phyloP scores from a whole-genome alignment of 2,329 filamentous ascomycete species.

The Pestalotiopsis sp. region DNA sequence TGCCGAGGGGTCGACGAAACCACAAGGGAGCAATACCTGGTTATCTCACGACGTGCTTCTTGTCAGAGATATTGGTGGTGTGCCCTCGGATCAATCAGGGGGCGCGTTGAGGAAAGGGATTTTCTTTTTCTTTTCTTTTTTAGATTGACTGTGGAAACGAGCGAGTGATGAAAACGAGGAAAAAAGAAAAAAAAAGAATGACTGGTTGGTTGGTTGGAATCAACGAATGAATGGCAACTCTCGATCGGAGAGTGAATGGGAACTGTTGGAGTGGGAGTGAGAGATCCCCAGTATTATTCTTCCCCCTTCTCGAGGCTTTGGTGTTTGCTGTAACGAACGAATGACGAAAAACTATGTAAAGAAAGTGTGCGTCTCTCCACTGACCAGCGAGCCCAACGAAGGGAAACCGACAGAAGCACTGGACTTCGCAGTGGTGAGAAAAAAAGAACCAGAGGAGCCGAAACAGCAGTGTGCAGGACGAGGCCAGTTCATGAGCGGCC shows the following conservation, averaged over 20 bases:
- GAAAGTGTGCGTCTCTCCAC: conserved; percentile 3
- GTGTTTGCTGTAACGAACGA: not conserved
- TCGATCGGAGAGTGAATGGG: conserved; percentile 13
- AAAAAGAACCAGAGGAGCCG: not conserved
- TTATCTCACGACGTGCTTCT: conserved; percentile 20
- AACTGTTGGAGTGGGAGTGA: conserved; percentile 14
- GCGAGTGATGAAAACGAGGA: conserved; percentile 20
- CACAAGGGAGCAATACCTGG: conserved; percentile 18
- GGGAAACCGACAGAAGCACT: not conserved
- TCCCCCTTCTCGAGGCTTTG: not conserved
- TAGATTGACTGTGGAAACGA: conserved; percentile 22
- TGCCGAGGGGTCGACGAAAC: conserved; percentile 12
- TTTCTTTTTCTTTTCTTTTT: not conserved
- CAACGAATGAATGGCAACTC: not conserved
- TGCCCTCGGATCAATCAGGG: conserved; percentile 30
- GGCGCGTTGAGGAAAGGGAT: conserved; percentile 13
- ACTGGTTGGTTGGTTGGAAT: conserved; percentile 12
- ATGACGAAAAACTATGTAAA: conserved; percentile 2
- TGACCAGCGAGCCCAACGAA: not conserved
- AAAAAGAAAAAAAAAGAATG: conserved; percentile 24
- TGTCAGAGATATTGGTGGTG: conserved; percentile 28
- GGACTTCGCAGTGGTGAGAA: not conserved
- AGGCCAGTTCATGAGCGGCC: not conserved
- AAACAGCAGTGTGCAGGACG: not conserved
- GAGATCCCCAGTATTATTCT: not conserved